Conservation (phyloP, 2,329 filamentous ascomycete species). For the Colletotrichum zoysiae region DNA sequence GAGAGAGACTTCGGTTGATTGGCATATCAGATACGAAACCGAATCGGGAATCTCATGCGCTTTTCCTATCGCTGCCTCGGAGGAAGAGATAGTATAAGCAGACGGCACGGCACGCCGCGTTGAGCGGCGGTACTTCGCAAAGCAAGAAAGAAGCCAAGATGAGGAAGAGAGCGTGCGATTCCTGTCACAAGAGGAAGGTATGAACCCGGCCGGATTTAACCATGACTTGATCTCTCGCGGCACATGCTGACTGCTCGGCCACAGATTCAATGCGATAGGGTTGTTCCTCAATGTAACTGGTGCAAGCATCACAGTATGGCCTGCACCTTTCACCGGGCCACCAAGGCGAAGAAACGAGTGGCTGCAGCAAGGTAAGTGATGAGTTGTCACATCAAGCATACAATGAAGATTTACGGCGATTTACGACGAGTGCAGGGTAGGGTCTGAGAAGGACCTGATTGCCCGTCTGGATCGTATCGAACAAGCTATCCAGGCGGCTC, state of each 20-base stretch:
- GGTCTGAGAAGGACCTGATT: constrained; percentile 48
- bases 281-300: constrained; percentile 61
- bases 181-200: constrained; percentile 64
- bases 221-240: constrained; percentile 4
- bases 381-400: neutral
- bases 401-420: constrained; percentile 28
- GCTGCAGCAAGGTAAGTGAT: constrained; percentile 29
- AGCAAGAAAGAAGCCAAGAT: constrained; percentile 40
- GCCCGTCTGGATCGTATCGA: constrained; percentile 57
- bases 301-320: constrained; percentile 60
- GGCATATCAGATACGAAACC: constrained; percentile 2
- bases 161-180: constrained; percentile 59
- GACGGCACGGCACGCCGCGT: constrained; percentile 22
- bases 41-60: neutral
- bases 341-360: constrained; percentile 37
- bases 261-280: constrained; percentile 64
- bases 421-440: constrained; percentile 33
- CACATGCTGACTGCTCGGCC: constrained; percentile 20
- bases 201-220: constrained; percentile 12
- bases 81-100: neutral
- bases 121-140: constrained; percentile 20
- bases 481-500: constrained; percentile 49
- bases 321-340: constrained; percentile 57
- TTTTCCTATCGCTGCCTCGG: neutral
- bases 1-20: neutral